Conservation (phyloP, 2,329 filamentous ascomycete genomes). For the Pseudogymnoascus verrucosus region DNA sequence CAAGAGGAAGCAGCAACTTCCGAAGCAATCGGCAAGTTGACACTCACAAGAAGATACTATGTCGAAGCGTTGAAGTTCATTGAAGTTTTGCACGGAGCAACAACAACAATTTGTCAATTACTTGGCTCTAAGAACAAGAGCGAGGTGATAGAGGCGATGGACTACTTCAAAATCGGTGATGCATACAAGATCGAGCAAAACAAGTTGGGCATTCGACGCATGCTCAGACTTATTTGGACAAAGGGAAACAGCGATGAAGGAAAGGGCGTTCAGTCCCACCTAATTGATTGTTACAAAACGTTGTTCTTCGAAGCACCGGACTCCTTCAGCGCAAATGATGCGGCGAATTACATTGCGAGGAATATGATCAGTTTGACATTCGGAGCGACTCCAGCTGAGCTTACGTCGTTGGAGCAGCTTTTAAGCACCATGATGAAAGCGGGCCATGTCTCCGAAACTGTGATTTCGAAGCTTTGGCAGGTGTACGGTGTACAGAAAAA, state of each 20-base stretch:
- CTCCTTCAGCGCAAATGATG: slow-evolving; percentile 77
- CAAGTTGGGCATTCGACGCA: slow-evolving; percentile 83
- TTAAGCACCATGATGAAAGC: slow-evolving; percentile 97
- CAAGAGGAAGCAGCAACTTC: slow-evolving; percentile 82
- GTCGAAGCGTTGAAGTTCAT: slow-evolving; percentile 92
- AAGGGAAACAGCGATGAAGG: slow-evolving; percentile 99
- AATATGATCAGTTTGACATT: slow-evolving; percentile 99
- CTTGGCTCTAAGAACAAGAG: slow-evolving; percentile 95
- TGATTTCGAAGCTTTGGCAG: slow-evolving; percentile 91
- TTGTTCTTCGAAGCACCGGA: slow-evolving; percentile 95
- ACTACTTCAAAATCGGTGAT: slow-evolving; percentile 92
- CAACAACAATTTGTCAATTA: slow-evolving; percentile 73
- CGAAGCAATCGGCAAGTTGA: slow-evolving; percentile 79
- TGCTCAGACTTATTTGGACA: slow-evolving; percentile 97
- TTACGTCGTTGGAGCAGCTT: slow-evolving; percentile 91
- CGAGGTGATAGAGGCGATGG: slow-evolving; percentile 97
- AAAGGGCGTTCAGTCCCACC: slow-evolving; percentile 91
- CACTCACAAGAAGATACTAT: slow-evolving; percentile 84
- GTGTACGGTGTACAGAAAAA: slow-evolving; percentile 92
- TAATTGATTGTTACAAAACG: slow-evolving; percentile 93
- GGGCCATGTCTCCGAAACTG: slow-evolving; percentile 74
- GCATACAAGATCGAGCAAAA: slow-evolving; percentile 95
- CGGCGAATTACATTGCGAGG: slow-evolving; percentile 88
- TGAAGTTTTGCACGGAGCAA: slow-evolving; percentile 78
- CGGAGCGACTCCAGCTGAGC: slow-evolving; percentile 84